phyloP scores from a whole-genome alignment of 202 grass and related monocot genomes.

The Digitaria exilis region DNA sequence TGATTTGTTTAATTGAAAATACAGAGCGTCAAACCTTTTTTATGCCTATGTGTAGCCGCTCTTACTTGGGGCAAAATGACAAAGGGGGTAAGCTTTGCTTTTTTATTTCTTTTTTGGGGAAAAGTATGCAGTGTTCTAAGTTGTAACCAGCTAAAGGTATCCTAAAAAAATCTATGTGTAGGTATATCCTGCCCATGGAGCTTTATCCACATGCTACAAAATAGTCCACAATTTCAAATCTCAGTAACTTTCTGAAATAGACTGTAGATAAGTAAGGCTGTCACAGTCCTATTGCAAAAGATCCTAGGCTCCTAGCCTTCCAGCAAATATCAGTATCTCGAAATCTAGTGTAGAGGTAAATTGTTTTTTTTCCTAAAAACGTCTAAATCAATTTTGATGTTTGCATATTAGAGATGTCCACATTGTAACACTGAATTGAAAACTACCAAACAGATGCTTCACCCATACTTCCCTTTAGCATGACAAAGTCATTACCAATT shows the following conservation, averaged over 20 bases:
- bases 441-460: not conserved
- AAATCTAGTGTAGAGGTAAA: not conserved
- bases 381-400: not conserved
- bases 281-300: not conserved
- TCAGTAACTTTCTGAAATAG: not conserved
- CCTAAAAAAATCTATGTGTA: too few relatives aligned
- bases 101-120: too few relatives aligned
- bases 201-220: not conserved
- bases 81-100: not conserved
- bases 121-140: not conserved
- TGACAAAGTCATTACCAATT: slow-evolving; percentile 6
- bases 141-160: not conserved
- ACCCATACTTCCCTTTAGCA: not conserved
- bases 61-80: not conserved
- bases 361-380: not conserved
- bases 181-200: too few relatives aligned
- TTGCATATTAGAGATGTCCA: not conserved
- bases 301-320: slow-evolving; percentile 2
- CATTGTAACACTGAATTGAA: not conserved
- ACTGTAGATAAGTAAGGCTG: not conserved
- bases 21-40: not conserved
- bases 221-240: not conserved
- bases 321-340: not conserved
- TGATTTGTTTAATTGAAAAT: not conserved
- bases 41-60: not conserved